phyloP scores from a whole-genome alignment of 1,284 basidiomycete genomes.

The Nidula niveotomentosa region DNA sequence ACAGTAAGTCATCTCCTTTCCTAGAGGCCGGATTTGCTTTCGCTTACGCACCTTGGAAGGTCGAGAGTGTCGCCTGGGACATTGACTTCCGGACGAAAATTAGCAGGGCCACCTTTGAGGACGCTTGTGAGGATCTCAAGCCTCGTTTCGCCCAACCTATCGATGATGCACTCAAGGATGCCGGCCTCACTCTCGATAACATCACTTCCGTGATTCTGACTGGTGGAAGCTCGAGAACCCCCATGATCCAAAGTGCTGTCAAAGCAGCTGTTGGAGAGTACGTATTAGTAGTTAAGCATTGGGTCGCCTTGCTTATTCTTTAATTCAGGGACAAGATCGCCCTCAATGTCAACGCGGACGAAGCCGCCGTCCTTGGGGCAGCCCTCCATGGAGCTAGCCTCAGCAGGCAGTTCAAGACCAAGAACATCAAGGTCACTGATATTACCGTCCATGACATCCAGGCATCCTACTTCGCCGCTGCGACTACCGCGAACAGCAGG shows the following conservation, averaged over 20 bases:
- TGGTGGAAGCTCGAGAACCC: slow-evolving; percentile 88
- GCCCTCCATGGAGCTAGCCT: slow-evolving; percentile 91
- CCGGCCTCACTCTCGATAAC: slow-evolving; percentile 71
- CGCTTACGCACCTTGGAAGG: slow-evolving; percentile 34
- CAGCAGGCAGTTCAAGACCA: slow-evolving; percentile 94
- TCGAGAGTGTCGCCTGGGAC: slow-evolving; percentile 90
- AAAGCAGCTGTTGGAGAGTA: slow-evolving; percentile 76
- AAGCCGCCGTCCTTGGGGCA: slow-evolving; percentile 93
- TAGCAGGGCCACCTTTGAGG: slow-evolving; percentile 79
- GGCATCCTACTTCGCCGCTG: slow-evolving; percentile 70
- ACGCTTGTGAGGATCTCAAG: slow-evolving; percentile 62
- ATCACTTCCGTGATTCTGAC: slow-evolving; percentile 90
- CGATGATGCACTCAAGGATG: slow-evolving; percentile 69
- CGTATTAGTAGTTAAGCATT: slow-evolving; percentile 20
- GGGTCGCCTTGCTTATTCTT: slow-evolving; percentile 9
- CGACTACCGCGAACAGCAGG: slow-evolving; percentile 43
- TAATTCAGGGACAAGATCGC: slow-evolving; percentile 72
- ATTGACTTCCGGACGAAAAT: slow-evolving; percentile 87
- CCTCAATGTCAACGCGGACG: slow-evolving; percentile 96
- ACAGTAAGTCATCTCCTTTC: slow-evolving; percentile 46
- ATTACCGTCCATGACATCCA: slow-evolving; percentile 73
- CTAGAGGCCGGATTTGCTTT: neutral
- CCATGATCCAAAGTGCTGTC: slow-evolving; percentile 87
- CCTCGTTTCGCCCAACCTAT: slow-evolving; percentile 74
- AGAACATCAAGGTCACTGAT: slow-evolving; percentile 87